These are phyloP conservation scores for Schizochytrium sp. DNA, from an alignment of 108 stramenopile species.

Conservation along the genomic window DNA sequence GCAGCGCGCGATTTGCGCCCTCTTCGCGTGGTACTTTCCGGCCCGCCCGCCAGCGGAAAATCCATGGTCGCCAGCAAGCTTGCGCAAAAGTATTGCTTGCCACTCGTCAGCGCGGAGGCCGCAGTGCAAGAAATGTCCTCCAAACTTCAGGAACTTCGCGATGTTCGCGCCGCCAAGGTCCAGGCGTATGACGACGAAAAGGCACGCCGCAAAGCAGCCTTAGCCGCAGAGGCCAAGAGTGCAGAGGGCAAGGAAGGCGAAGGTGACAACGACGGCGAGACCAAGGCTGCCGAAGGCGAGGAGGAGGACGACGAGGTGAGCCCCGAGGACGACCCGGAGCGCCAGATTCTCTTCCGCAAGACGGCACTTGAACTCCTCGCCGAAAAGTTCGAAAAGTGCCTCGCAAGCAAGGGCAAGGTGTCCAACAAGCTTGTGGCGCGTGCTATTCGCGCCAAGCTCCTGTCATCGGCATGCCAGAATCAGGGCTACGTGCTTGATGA, in stretches of 20 bases:
- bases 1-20: not conserved
- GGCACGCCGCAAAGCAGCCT: not conserved
- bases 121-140: not conserved
- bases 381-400: not conserved
- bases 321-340: not conserved
- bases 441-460: not conserved
- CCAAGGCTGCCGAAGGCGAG: not conserved
- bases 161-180: not conserved
- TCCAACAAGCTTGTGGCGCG: not conserved
- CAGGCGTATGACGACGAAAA: slow-evolving; percentile 3
- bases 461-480: not conserved
- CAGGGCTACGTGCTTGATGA: not conserved
- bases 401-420: not conserved
- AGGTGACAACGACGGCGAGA: not conserved
- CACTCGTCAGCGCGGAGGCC: not conserved
- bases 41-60: not conserved
- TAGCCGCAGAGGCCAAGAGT: not conserved
- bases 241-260: not conserved
- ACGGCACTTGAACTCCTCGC: not conserved
- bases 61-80: not conserved
- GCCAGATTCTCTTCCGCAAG: not conserved
- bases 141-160: not conserved
- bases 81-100: not conserved
- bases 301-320: not conserved
- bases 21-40: not conserved